Conservation (phyloP, 495 filamentous ascomycete species). For the Aspergillus sparsus region DNA sequence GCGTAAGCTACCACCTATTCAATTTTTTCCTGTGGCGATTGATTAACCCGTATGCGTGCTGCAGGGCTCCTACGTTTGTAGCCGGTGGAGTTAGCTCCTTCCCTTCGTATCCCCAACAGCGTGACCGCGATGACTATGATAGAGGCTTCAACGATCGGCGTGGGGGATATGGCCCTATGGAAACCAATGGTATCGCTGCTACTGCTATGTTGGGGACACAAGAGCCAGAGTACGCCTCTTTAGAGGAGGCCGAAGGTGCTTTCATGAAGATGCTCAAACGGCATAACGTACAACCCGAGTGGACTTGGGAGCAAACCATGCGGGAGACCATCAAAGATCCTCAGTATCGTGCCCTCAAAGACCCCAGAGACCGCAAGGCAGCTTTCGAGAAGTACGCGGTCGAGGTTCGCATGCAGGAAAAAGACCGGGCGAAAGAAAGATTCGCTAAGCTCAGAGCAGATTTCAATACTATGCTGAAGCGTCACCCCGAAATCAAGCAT, state of each 20-base stretch:
- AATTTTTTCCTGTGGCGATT: slow-evolving; percentile 1
- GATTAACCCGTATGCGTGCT: slow-evolving; percentile 31
- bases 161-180: slow-evolving; percentile 58
- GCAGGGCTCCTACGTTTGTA: slow-evolving; percentile 65
- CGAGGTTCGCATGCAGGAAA: slow-evolving; percentile 89
- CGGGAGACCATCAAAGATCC: slow-evolving; percentile 88
- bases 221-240: slow-evolving; percentile 80
- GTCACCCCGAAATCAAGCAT: slow-evolving; percentile 95
- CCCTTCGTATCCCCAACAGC: slow-evolving; percentile 47
- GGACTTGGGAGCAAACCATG: slow-evolving; percentile 90
- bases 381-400: slow-evolving; percentile 95
- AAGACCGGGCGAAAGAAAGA: slow-evolving; percentile 92
- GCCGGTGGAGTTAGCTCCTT: slow-evolving; percentile 63
- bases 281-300: slow-evolving; percentile 82
- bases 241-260: slow-evolving; percentile 90
- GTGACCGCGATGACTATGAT: slow-evolving; percentile 58
- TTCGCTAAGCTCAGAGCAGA: slow-evolving; percentile 89
- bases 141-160: slow-evolving; percentile 65
- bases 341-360: slow-evolving; percentile 90
- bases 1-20: slow-evolving; percentile 55
- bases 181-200: slow-evolving; percentile 57
- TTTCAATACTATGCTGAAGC: slow-evolving; percentile 93
- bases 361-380: slow-evolving; percentile 86
- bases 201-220: slow-evolving; percentile 63
- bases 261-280: slow-evolving; percentile 90